A percentile compares a stretch with the other conserved stretches of the same genome.
Conservation (phyloP, 75 land plant genomes). For the Pseudotsuga menziesii region DNA sequence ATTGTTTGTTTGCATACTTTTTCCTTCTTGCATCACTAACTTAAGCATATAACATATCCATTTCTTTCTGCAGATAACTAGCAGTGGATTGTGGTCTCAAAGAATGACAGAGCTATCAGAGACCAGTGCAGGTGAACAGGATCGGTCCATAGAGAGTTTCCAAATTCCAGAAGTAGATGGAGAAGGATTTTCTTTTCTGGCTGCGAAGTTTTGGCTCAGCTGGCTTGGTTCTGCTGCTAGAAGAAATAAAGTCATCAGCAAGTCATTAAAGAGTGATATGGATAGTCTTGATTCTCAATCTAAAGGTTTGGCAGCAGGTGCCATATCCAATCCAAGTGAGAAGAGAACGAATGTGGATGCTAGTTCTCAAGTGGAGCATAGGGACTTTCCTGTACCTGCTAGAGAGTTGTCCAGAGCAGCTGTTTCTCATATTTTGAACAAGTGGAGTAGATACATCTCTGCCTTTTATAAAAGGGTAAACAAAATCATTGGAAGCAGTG, state of each 20-base stretch:
- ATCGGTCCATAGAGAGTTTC: conserved; percentile 3
- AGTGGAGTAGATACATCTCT: conserved; percentile 37
- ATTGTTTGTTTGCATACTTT: neutral
- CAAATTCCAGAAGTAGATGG: conserved; percentile 19
- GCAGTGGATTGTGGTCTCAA: conserved; percentile 62
- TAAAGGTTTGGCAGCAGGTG: conserved; percentile 13
- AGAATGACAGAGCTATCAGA: conserved; percentile 17
- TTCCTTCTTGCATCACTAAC: neutral
- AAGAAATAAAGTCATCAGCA: conserved; percentile 35
- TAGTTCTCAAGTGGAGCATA: conserved; percentile 16
- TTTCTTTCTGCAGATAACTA: conserved; percentile 37
- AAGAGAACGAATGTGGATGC: conserved; percentile 15
- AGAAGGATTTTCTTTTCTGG: conserved; percentile 22
- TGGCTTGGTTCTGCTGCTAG: conserved; percentile 37
- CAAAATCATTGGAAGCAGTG: conserved; percentile 15
- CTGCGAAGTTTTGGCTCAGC: conserved; percentile 32
- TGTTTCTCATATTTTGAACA: conserved; percentile 34
- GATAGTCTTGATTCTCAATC: conserved; percentile 27
- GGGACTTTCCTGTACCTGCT: conserved; percentile 14
- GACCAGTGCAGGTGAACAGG: conserved; percentile 11
- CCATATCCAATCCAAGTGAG: conserved; percentile 8
- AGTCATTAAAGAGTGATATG: conserved; percentile 34
- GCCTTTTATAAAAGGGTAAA: conserved; percentile 28
- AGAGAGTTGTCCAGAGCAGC: conserved; percentile 46
- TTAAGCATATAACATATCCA: neutral